Percentiles rank a stretch among this genome's conserved stretches.
phyloP scores from a whole-genome alignment of 257 asterid genomes.

The Striga asiatica region DNA sequence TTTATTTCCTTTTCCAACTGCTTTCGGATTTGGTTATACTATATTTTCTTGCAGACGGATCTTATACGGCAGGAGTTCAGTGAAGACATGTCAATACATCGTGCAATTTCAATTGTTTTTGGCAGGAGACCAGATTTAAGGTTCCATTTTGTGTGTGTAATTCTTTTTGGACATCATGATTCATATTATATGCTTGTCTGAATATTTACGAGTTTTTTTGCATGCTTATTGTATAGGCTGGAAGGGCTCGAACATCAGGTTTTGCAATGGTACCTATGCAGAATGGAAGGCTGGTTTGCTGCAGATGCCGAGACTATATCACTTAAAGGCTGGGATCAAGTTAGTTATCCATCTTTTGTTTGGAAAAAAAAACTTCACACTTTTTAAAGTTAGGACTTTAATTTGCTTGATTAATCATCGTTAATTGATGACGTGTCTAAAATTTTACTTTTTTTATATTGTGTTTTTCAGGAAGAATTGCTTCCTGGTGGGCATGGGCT shows the following conservation, averaged over 20 bases:
- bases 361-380: background rate
- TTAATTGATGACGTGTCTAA: background rate
- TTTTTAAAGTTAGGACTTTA: too few species aligned
- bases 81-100: conserved; percentile 73
- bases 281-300: conserved; percentile 99
- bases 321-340: conserved; percentile 92
- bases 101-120: conserved; percentile 69
- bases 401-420: too few species aligned
- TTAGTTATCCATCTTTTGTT: conserved; percentile 22
- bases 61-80: conserved; percentile 52
- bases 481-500: conserved; percentile 99
- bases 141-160: conserved; percentile 23
- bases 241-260: conserved; percentile 73
- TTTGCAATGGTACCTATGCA: conserved; percentile 92
- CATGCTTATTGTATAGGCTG: conserved; percentile 56
- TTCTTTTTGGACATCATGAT: background rate
- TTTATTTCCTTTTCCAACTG: too few species aligned
- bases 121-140: conserved; percentile 85
- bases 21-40: conserved; percentile 5
- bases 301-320: conserved; percentile 97
- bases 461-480: conserved; percentile 60
- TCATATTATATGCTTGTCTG: background rate
- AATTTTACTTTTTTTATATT: background rate
- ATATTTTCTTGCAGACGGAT: conserved; percentile 49
- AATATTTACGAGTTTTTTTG: background rate